A percentile compares a stretch with the other conserved stretches of the same genome.
phyloP scores from a whole-genome alignment of 345 rosid genomes.

The Aquilaria yunnanensis region DNA sequence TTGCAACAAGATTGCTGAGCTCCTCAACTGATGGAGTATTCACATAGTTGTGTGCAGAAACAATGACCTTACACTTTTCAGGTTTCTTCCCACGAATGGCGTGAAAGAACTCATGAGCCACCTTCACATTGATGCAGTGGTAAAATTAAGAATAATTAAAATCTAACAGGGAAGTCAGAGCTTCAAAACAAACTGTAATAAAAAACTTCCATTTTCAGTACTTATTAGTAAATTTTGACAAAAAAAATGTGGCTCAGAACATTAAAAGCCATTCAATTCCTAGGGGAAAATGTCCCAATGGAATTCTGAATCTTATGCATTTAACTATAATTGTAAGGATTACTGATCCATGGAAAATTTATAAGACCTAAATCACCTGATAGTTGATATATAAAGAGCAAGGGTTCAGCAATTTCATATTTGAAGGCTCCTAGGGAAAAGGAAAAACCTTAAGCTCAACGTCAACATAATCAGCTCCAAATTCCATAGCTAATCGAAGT shows the following conservation, averaged over 20 bases:
- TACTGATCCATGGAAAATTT: no score
- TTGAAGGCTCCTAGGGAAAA: background rate
- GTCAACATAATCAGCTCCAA: conserved; percentile 94
- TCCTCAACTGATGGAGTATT: conserved; percentile 79
- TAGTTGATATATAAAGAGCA: no score
- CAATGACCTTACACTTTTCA: conserved; percentile 60
- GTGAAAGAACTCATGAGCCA: conserved; percentile 59
- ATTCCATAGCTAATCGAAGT: conserved; percentile 75
- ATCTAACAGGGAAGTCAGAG: background rate
- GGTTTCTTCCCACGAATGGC: conserved; percentile 59
- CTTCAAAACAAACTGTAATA: background rate
- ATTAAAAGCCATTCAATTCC: no score
- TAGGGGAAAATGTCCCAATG: no score
- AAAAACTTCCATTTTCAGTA: no score
- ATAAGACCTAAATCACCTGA: no score
- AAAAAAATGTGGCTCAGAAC: no score
- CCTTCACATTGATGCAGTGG: conserved; percentile 32
- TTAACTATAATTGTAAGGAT: no score
- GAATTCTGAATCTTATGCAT: no score
- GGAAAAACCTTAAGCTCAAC: conserved; percentile 81
- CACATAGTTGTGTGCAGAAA: conserved; percentile 88
- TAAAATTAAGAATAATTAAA: background rate
- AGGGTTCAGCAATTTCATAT: no score
- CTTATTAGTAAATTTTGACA: no score
- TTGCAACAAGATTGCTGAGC: conserved; percentile 65